These are phyloP conservation scores for Urostyla sp. DNA, from an alignment of 73 alveolate species.

Conservation along the genomic window DNA sequence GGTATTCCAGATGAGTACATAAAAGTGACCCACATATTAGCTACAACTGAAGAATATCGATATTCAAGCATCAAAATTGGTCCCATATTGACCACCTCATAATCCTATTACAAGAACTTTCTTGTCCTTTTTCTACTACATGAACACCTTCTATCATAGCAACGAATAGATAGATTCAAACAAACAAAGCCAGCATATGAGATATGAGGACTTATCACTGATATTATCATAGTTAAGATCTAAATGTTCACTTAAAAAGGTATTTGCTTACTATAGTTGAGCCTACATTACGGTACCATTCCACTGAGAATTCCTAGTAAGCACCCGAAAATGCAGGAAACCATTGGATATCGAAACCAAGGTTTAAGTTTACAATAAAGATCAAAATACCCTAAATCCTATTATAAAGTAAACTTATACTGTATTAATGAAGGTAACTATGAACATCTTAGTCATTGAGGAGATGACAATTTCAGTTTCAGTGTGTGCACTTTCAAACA, in stretches of 20 bases:
- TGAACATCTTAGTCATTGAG: slow-evolving; percentile 65
- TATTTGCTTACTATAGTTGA: slow-evolving; percentile 45
- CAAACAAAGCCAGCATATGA: slow-evolving; percentile 20
- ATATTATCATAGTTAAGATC: slow-evolving; percentile 49
- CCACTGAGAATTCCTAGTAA: slow-evolving; percentile 58
- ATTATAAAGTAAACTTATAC: not conserved
- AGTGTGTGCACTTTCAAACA: slow-evolving; percentile 61
- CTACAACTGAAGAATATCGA: slow-evolving; percentile 59
- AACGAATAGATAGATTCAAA: not conserved
- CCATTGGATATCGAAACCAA: slow-evolving; percentile 2
- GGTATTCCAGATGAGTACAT: slow-evolving; percentile 79
- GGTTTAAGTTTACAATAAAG: slow-evolving; percentile 51
- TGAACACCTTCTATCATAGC: slow-evolving; percentile 50
- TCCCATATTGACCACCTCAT: slow-evolving; percentile 60
- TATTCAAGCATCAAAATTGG: slow-evolving; percentile 61
- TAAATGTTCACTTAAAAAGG: not conserved
- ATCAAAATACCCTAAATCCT: slow-evolving; percentile 36
- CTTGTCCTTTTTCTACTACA: slow-evolving; percentile 31
- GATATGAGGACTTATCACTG: slow-evolving; percentile 55
- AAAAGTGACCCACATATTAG: slow-evolving; percentile 38
- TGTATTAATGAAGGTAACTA: slow-evolving; percentile 69
- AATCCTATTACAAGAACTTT: slow-evolving; percentile 44
- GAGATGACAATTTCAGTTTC: slow-evolving; percentile 43
- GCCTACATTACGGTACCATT: slow-evolving; percentile 67
- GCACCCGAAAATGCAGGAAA: slow-evolving; percentile 67